These are phyloP conservation scores for Priceomyces castillae DNA, from an alignment of 805 yeast species.

Conservation along the genomic window DNA sequence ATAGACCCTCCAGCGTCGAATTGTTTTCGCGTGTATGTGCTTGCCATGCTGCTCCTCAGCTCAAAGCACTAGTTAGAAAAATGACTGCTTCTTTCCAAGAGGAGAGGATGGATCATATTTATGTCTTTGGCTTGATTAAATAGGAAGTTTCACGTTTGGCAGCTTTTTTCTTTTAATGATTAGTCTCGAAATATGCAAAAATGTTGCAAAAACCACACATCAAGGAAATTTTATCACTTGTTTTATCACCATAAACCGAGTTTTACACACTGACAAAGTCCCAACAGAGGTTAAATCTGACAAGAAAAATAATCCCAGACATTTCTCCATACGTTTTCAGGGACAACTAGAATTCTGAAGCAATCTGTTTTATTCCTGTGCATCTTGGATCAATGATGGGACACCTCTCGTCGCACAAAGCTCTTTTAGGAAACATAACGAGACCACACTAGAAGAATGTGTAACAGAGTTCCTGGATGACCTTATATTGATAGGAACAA, in stretches of 20 bases:
- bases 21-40: not conserved
- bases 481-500: no score
- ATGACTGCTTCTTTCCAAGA: not conserved
- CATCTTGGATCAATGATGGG: no score
- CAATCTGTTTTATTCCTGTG: no score
- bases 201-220: not conserved
- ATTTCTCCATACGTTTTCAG: no score
- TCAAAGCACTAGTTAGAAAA: not conserved
- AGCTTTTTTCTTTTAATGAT: not conserved
- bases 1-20: not conserved
- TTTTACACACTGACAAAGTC: no score
- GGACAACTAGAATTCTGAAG: no score
- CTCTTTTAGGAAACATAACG: not conserved
- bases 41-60: not conserved
- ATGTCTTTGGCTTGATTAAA: not conserved
- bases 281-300: no score
- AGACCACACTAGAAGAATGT: not conserved
- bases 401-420: not conserved
- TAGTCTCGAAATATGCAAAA: slow-evolving; percentile 1
- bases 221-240: not conserved
- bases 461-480: not conserved
- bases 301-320: no score
- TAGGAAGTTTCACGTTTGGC: not conserved
- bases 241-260: no score
- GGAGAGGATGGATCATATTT: not conserved